Percentiles rank a stretch among this genome's conserved stretches.
phyloP scores from a whole-genome alignment of 345 rosid species.

The Tarenaya hassleriana region DNA sequence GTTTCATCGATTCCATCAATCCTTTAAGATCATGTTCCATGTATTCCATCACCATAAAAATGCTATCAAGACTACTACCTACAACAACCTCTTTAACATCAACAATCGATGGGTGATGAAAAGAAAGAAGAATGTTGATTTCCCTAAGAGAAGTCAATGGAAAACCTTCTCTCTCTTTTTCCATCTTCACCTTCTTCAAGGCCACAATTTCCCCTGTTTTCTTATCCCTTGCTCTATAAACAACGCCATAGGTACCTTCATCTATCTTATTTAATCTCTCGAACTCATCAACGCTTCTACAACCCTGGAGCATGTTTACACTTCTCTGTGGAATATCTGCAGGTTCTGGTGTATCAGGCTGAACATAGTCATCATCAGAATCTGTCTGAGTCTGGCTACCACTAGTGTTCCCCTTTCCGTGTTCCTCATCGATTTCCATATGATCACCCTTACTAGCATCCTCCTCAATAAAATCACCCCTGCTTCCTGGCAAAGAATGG shows the following conservation, averaged over 20 bases:
- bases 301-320: constrained; percentile 91
- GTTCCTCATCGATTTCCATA: constrained; percentile 64
- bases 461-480: constrained; percentile 43
- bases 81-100: constrained; percentile 99
- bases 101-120: constrained; percentile 88
- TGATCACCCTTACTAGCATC: constrained; percentile 51
- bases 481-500: constrained; percentile 45
- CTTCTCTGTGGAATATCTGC: constrained; percentile 62
- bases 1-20: constrained; percentile 95
- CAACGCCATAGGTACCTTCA: constrained; percentile 99
- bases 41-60: constrained; percentile 99
- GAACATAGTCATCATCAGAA: constrained; percentile 46
- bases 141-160: constrained; percentile 93
- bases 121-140: constrained; percentile 93
- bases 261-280: constrained; percentile 96
- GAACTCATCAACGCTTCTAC: constrained; percentile 97
- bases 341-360: constrained; percentile 49
- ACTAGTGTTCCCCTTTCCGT: constrained; percentile 29
- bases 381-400: constrained; percentile 39
- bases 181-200: constrained; percentile 98
- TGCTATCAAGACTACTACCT: constrained; percentile 89
- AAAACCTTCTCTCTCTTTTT: constrained; percentile 99
- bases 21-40: constrained; percentile 99
- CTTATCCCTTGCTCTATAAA: constrained; percentile 91
- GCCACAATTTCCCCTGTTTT: constrained; percentile 95